Evolutionary conservation across 1,139 yeast species (phyloP), one percentile per base, ranked within the genome.

Genomic region (Geotrichum bryndzae): DNA sequence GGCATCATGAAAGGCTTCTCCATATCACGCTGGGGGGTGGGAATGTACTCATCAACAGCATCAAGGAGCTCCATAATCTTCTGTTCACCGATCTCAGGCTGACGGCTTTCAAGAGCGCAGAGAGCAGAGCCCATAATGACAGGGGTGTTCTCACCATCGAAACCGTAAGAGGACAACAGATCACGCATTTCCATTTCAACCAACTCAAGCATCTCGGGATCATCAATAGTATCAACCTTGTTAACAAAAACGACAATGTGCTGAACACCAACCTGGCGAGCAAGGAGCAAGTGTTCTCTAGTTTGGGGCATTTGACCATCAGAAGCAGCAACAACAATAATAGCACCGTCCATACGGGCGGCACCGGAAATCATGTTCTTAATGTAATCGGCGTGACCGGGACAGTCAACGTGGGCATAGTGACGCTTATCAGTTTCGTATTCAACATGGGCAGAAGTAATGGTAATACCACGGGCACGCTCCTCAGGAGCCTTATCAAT

Each of bases 181-280:
- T 94, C 99, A 82, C 99, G 90, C 98, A 94, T 95, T 84, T 94
- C 99, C 99, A 94, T 94, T 82, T 94, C 99, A 70, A 95, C 99
- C 73, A 95, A 87, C 82, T 95, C 99, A 79, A 94, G 84, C 98
- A 94, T 95, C 83, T 94, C 99, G 69, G 96, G 96, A 77, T 94
- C 99, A 76, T 94, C 97, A 75, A 94, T 86, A 69, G 96, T 89
- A 77, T 94, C 99, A 71, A 94, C 95, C 83, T 94, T 94, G 88
- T 94, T 94, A 67, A 95, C 98, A 72, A 89, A 94, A 61, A 94
- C 99, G 77, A 94, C 97, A 76, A 94, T 85, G 80, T 91, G 84
- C 81, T 94, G 96, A 70, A 94, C 96, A 84, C 99, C 99, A 75
- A 94, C 98, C 83, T 94, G 99, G 84, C 98, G 91, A 67, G 99